Evolutionary conservation across 257 asterid genomes (phyloP), one percentile per base, ranked within the genome.

Genomic region (Cynanchum wilfordii): DNA sequence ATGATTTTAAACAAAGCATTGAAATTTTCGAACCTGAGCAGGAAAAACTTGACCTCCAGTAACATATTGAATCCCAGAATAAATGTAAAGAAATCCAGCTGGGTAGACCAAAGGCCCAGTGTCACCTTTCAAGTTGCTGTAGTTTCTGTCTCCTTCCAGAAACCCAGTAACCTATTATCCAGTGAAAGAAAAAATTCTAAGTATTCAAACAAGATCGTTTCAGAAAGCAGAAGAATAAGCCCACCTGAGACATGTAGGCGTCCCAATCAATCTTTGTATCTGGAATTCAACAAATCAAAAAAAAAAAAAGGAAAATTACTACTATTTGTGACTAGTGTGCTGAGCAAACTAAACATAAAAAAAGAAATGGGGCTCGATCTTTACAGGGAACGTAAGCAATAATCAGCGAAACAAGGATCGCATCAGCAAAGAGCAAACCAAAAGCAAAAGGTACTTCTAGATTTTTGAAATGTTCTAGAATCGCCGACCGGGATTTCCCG

Each of bases 231-330:
- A 29, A 69, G 58, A 55, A 36, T 16, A 38, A 67, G 38, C 75
- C 65, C 69, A 93, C 98, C 96, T 93, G 98, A 44, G 97, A 93
- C 98, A 93, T 93, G 78, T 93, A 91, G 25, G 98, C 98, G 78
- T 93, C 98, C 97, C 98, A 93, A 86, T 91, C 98, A 68, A 93
- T 93, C 90, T 93, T 93, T 20, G 98, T 93, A 77, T 93, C 98
- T 93, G 91, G 63, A 76, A 42, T 19, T 50, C 10, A 0, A 12
- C 15, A 63, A 72, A 75, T 8, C 10, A 10, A 42, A 68, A 63
- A 15, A 54, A 49, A 10, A 42, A 68, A 63, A 15, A 54, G 50
- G 40, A 79, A 24, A 55, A 54, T 47, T 25, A 24, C 7, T 5
- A 19, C 30, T 66, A 4, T 47, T 30, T 8, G 0, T 0, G 73